Conservation (phyloP, 2,329 filamentous ascomycete genomes). For the Cladophialophora yegresii region DNA sequence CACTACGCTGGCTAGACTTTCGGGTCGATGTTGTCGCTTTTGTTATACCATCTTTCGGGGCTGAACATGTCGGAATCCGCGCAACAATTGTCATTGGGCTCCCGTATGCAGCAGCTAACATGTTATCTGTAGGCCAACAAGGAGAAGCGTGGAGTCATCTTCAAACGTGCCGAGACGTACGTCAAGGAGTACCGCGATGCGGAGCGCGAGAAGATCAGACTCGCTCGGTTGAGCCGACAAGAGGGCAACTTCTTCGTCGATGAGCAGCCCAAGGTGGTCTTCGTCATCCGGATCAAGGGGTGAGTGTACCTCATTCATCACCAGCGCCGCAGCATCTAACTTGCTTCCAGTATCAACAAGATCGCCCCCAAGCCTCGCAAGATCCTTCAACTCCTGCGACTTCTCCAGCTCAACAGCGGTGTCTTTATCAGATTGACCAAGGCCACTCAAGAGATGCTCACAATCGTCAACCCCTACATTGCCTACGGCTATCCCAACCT, state of each 20-base stretch:
- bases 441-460: conserved; percentile 95
- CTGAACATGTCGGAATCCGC: conserved; percentile 59
- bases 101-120: conserved; percentile 40
- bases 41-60: conserved; percentile 98
- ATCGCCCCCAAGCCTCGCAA: conserved; percentile 99
- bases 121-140: conserved; percentile 75
- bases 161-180: conserved; percentile 99
- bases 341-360: conserved; percentile 92
- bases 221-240: conserved; percentile 84
- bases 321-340: conserved; percentile 19
- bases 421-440: conserved; percentile 98
- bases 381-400: conserved; percentile 98
- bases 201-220: conserved; percentile 97
- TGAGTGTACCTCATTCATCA: conserved; percentile 46
- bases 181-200: conserved; percentile 98
- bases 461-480: conserved; percentile 98
- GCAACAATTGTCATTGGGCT: conserved; percentile 5
- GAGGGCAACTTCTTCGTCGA: conserved; percentile 92
- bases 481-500: conserved; percentile 99
- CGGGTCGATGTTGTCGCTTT: conserved; percentile 94
- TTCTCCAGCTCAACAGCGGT: conserved; percentile 99
- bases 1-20: conserved; percentile 85
- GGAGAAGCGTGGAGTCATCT: conserved; percentile 97
- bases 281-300: conserved; percentile 99
- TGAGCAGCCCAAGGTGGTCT: conserved; percentile 93